Base-by-base conservation (phyloP, 495 filamentous ascomycete species). In the Sphaerosporella brunnea region DNA sequence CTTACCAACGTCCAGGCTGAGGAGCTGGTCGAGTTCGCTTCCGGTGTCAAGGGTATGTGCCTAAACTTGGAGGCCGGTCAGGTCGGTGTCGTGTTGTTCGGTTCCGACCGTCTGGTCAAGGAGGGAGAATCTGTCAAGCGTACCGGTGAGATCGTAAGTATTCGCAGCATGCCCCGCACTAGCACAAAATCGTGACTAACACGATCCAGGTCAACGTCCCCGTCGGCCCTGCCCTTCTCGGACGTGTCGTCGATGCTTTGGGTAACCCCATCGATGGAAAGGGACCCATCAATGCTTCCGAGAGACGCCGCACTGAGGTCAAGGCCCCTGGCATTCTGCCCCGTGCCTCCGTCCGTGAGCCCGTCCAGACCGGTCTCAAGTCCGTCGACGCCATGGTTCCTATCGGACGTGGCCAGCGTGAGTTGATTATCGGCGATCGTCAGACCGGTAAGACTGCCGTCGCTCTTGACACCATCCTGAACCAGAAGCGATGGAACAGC, bases 1-100 rank as follows among this genome's bases (percentile, higher is more conserved):
- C 92, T 97, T 84, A 83, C 74, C 82, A 96, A 96, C 68, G 90
- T 97, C 71, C 90, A 97, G 75, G 90, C 90, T 64, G 90, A 97
- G 71, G 90, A 97, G 78, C 80, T 97, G 65, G 90, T 97, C 64
- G 92, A 97, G 90, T 97, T 97, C 74, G 85, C 90, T 61, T 97
- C 90, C 56, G 90, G 90, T 68, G 90, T 97, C 65, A 95, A 95
- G 78, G 90, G 90, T 67, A 97, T 97, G 90, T 96, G 92, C 82
- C 93, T 97, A 87, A 97, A 97, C 79, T 76, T 97, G 66, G 90
- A 97, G 72, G 90, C 90, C 67, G 90, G 90, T 68, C 92, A 96
- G 71, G 90, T 97, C 69, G 90, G 90, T 93, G 90, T 97, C 58
- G 90, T 97, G 77, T 79, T 97, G 59, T 97, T 97, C 73, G 90